These are phyloP conservation scores for Blastomyces silverae DNA, from an alignment of 2,329 filamentous ascomycete species.

Conservation along the genomic window DNA sequence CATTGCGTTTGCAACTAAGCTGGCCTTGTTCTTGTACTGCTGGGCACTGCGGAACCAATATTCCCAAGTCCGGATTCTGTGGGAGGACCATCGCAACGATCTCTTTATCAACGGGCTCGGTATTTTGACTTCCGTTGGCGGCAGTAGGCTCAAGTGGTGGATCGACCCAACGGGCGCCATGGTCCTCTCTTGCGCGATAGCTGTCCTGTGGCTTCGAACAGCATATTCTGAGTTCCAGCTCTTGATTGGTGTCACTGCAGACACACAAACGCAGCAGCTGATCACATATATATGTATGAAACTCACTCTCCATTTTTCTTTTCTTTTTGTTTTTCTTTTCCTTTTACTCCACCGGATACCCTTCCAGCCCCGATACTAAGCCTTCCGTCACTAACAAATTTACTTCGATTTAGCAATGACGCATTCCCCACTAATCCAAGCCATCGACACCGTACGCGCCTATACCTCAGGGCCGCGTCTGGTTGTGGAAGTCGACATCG, in stretches of 20 bases:
- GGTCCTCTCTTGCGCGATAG: conserved; percentile 70
- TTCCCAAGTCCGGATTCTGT: conserved; percentile 82
- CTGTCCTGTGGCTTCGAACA: conserved; percentile 72
- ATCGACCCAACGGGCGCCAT: conserved; percentile 90
- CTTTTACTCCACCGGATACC: neutral
- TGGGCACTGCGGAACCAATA: conserved; percentile 87
- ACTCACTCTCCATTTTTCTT: neutral
- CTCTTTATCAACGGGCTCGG: conserved; percentile 93
- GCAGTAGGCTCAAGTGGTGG: conserved; percentile 86
- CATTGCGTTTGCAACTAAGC: conserved; percentile 77
- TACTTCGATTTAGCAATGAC: conserved; percentile 57
- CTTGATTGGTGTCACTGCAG: conserved; percentile 80
- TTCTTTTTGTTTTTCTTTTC: neutral
- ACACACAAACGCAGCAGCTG: conserved; percentile 78
- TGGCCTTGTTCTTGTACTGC: conserved; percentile 81
- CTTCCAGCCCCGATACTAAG: neutral
- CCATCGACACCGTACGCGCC: conserved; percentile 90
- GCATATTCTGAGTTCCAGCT: conserved; percentile 85
- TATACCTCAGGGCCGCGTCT: conserved; percentile 85
- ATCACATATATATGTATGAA: conserved; percentile 81
- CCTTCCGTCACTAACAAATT: neutral
- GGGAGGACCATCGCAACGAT: conserved; percentile 97
- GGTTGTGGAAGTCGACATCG: conserved; percentile 92
- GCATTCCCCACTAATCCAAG: conserved; percentile 70
- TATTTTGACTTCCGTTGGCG: conserved; percentile 85